These are phyloP conservation scores for Penicillium dipodomyicola DNA, from an alignment of 495 filamentous ascomycete species.

Conservation along the genomic window DNA sequence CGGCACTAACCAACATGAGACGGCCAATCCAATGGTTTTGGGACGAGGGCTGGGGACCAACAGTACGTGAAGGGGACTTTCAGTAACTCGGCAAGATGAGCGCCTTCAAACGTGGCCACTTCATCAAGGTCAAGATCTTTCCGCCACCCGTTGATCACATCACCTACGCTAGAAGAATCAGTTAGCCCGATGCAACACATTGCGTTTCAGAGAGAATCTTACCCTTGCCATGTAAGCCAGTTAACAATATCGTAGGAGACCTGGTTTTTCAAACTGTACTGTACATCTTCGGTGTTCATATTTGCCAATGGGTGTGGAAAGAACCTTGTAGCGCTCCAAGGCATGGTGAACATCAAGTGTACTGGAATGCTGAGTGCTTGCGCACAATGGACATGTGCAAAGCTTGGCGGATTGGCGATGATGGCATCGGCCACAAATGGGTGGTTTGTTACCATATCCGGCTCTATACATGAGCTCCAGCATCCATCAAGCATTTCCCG, in stretches of 20 bases:
- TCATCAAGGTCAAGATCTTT: conserved; percentile 8
- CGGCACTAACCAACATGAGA: conserved; percentile 3
- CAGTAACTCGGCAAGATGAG: conserved; percentile 4
- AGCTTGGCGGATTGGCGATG: no score
- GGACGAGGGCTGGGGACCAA: conserved; percentile 16
- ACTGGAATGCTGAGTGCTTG: no score
- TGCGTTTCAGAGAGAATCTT: not conserved
- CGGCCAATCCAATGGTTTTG: conserved; percentile 16
- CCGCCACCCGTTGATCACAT: conserved; percentile 17
- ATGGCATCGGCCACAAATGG: no score
- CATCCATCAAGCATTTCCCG: conserved; percentile 55
- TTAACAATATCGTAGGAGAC: conserved; percentile 70
- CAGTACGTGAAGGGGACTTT: conserved; percentile 19
- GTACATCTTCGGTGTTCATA: conserved; percentile 43
- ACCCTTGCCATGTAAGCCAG: conserved; percentile 63
- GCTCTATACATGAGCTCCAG: conserved; percentile 34
- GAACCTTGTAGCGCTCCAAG: conserved; percentile 27
- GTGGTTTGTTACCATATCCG: conserved; percentile 25
- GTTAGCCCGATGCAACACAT: not conserved
- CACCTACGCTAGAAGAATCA: conserved; percentile 5
- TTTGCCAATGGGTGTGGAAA: conserved; percentile 55
- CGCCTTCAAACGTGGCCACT: conserved; percentile 8
- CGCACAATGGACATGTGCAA: no score
- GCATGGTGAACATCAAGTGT: no score
- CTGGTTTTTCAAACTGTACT: conserved; percentile 57